Evolutionary conservation across 2,329 filamentous ascomycete species (phyloP).

Genomic region (Madurella fahalii): DNA sequence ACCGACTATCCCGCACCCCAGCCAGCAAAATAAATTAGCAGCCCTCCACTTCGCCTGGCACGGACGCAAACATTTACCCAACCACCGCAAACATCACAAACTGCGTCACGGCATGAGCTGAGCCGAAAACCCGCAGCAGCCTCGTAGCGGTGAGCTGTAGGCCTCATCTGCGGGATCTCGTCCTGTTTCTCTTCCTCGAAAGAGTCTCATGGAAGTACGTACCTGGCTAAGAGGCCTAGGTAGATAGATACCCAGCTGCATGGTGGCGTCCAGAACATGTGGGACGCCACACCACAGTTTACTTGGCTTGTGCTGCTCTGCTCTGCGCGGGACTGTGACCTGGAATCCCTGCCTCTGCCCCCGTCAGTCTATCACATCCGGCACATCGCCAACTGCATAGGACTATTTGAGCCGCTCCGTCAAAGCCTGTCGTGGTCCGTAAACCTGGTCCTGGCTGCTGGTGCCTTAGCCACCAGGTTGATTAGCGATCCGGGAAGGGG

Average conservation of each 20-base stretch:
- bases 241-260: constrained; percentile 5
- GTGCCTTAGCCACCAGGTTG: not conserved
- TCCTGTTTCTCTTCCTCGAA: not conserved
- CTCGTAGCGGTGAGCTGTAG: not conserved
- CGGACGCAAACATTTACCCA: not conserved
- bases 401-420: constrained; percentile 1
- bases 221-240: not conserved
- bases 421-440: not conserved
- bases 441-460: not conserved
- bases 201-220: not conserved
- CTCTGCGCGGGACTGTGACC: not conserved
- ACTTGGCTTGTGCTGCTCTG: constrained; percentile 1
- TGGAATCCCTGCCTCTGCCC: constrained; percentile 1
- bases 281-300: not conserved
- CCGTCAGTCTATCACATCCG: constrained; percentile 8
- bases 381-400: constrained; percentile 7
- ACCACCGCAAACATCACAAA: not conserved
- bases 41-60: not conserved
- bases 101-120: not conserved
- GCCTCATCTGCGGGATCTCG: not conserved
- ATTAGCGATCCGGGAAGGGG: not conserved
- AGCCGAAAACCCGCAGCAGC: constrained; percentile 6
- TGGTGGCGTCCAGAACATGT: constrained; percentile 3
- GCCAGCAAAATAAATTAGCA: not conserved
- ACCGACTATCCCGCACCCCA: not conserved